Conservation (phyloP, 2,329 filamentous ascomycete genomes). For the Sporothrix schenckii region DNA sequence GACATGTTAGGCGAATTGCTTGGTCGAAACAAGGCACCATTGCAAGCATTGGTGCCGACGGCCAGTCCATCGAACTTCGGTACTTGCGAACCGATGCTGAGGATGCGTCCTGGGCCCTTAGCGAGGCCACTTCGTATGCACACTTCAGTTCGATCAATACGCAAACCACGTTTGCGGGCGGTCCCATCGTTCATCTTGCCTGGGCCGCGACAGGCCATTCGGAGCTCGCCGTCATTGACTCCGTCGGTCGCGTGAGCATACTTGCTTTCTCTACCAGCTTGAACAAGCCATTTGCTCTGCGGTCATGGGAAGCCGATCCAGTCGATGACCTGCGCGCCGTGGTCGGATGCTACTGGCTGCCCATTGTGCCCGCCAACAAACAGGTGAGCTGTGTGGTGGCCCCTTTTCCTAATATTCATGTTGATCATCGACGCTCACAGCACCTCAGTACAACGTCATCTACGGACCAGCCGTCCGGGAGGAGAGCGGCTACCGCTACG, state of each 20-base stretch:
- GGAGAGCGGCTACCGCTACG: slow-evolving; percentile 67
- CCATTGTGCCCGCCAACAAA: slow-evolving; percentile 55
- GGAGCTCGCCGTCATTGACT: slow-evolving; percentile 83
- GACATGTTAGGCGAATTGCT: slow-evolving; percentile 65
- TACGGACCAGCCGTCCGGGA: slow-evolving; percentile 67
- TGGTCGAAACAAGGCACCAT: slow-evolving; percentile 91
- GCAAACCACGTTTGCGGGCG: slow-evolving; percentile 54
- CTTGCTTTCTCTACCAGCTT: slow-evolving; percentile 71
- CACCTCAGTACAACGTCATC: slow-evolving; percentile 50
- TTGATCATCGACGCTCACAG: background rate
- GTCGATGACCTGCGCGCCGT: slow-evolving; percentile 75
- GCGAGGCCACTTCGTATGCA: slow-evolving; percentile 67
- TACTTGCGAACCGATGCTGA: slow-evolving; percentile 70
- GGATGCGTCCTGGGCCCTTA: slow-evolving; percentile 74
- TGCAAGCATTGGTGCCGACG: slow-evolving; percentile 75
- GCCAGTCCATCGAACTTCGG: slow-evolving; percentile 69
- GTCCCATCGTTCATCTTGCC: slow-evolving; percentile 74
- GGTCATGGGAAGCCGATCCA: slow-evolving; percentile 67
- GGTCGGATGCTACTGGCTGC: slow-evolving; percentile 85
- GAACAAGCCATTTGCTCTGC: slow-evolving; percentile 68
- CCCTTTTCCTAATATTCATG: background rate
- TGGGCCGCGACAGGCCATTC: slow-evolving; percentile 75
- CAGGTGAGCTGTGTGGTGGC: slow-evolving; percentile 41
- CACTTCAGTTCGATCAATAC: slow-evolving; percentile 58
- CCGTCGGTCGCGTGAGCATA: slow-evolving; percentile 74